Evolutionary conservation across 1,284 basidiomycete species (phyloP).

Genomic region (Trametes hirsuta): DNA sequence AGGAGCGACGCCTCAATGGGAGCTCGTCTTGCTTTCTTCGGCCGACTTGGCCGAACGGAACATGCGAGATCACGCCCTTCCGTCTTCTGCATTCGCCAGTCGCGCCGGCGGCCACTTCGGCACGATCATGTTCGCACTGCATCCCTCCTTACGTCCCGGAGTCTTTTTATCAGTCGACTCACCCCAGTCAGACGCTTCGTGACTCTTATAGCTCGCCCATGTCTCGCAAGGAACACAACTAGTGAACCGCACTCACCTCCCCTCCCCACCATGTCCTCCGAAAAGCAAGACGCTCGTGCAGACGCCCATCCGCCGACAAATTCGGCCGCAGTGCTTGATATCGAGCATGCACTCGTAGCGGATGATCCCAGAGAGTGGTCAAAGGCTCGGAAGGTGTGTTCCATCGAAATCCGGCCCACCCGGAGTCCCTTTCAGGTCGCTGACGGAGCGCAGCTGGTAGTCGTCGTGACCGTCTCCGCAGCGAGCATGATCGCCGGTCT

Average conservation of each 20-base stretch:
- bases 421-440: neutral
- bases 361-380: constrained; percentile 85
- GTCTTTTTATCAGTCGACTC: neutral
- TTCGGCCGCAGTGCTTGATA: constrained; percentile 42
- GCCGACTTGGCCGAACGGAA: neutral
- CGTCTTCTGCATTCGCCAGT: neutral
- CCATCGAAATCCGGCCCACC: neutral
- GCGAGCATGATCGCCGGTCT: constrained; percentile 74
- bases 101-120: neutral
- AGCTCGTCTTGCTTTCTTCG: neutral
- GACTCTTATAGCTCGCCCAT: neutral
- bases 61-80: neutral
- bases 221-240: neutral
- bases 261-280: constrained; percentile 6
- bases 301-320: neutral
- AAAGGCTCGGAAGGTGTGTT: constrained; percentile 59
- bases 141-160: neutral
- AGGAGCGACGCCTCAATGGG: too few relatives aligned
- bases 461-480: constrained; percentile 59
- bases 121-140: constrained; percentile 1
- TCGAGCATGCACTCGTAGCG: constrained; percentile 68
- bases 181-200: neutral
- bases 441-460: constrained; percentile 44
- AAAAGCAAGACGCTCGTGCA: neutral
- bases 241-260: neutral